These are phyloP conservation scores for Colletotrichum noveboracense DNA, from an alignment of 2,329 filamentous ascomycete species.

Conservation along the genomic window DNA sequence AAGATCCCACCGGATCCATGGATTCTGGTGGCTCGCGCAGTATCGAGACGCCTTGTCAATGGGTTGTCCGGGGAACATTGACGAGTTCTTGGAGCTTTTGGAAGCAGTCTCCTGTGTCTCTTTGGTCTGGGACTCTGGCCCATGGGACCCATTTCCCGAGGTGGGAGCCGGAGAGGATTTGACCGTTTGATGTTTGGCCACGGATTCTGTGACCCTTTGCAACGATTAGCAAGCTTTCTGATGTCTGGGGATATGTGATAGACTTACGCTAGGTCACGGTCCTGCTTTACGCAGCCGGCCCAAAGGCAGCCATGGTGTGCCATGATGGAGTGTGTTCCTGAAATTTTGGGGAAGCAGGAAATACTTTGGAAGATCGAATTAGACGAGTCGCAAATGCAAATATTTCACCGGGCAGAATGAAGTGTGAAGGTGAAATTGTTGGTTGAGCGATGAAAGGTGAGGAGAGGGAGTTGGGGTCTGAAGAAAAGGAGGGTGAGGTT, in stretches of 20 bases:
- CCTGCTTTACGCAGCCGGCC: background rate
- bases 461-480: background rate
- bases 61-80: background rate
- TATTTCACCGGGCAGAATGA: background rate
- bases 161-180: background rate
- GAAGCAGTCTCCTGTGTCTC: background rate
- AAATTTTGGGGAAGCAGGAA: background rate
- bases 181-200: background rate
- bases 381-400: background rate
- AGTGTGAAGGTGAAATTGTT: background rate
- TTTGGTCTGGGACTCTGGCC: fast-evolving
- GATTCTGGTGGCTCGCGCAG: background rate
- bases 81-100: background rate
- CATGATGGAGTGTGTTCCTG: background rate
- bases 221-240: background rate
- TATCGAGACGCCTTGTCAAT: background rate
- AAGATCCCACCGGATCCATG: background rate
- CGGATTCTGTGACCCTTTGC: background rate
- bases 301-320: background rate
- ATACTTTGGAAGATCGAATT: background rate
- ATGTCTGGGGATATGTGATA: background rate
- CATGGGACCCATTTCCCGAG: background rate
- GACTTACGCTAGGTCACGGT: background rate
- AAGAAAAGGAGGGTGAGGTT: background rate
- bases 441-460: background rate